phyloP scores from a whole-genome alignment of 495 filamentous ascomycete species.

The Aspergillus indologenus region DNA sequence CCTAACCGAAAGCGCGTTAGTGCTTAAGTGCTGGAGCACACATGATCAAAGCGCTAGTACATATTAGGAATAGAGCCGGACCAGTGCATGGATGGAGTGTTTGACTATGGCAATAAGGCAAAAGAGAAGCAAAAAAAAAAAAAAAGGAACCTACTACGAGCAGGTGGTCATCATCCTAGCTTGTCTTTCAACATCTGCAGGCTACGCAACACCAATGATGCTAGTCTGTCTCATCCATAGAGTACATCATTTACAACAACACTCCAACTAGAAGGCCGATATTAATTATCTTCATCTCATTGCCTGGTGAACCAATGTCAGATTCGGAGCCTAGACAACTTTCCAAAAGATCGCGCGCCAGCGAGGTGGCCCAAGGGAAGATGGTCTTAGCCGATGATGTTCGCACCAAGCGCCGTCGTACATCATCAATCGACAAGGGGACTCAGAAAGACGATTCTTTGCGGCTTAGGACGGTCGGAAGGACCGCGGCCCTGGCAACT shows the following conservation, averaged over 20 bases:
- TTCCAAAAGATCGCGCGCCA: conserved; percentile 37
- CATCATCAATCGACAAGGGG: conserved; percentile 22
- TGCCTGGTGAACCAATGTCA: conserved; percentile 17
- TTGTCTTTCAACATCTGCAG: neutral
- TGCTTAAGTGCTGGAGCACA: neutral
- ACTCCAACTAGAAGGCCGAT: neutral
- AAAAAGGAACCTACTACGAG: neutral
- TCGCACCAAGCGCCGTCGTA: conserved; percentile 35
- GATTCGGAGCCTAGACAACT: conserved; percentile 20
- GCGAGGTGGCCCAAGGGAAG: conserved; percentile 31
- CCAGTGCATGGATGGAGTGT: neutral
- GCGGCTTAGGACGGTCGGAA: neutral
- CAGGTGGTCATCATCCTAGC: neutral
- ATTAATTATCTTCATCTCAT: neutral
- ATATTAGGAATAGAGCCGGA: neutral
- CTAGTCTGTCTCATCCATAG: neutral
- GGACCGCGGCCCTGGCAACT: neutral
- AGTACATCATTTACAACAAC: neutral
- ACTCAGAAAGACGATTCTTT: neutral
- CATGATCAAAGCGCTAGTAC: neutral
- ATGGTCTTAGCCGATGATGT: conserved; percentile 21
- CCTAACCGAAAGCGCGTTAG: neutral
- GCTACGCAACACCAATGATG: neutral
- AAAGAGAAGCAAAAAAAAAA: conserved; percentile 8
- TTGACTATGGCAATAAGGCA: too few species aligned